Evolutionary conservation across 805 yeast genomes (phyloP), one percentile per base, ranked within the genome.

Genomic region (Debaryomyces maramus): DNA sequence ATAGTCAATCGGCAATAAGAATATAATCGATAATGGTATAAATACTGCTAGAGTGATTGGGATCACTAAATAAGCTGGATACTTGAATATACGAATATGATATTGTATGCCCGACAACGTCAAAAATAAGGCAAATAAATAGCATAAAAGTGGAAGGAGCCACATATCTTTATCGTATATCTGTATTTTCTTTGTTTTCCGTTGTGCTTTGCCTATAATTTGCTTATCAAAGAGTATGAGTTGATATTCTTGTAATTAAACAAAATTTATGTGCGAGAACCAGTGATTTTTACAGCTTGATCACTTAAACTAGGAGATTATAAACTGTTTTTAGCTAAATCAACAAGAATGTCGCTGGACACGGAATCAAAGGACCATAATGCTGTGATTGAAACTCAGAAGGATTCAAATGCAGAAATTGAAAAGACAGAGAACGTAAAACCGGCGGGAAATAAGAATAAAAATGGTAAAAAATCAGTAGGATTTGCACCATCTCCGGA

Each of bases 1-100:
- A 33, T 86, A 72, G 60, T 88, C 96, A 21, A 84, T 72, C 1
- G 96, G 95, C 15, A 87, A 70, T 5, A 88, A 66, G 35, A 83
- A 80, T 1, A 85, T 78, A 34, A 84, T 83, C 6, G 91, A 83
- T 16, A 85, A 67, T 8, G 96, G 95, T 30, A 88, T 74, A 56
- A 77, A 83, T 6, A 87, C 75, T 11, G 95, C 82, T 32, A 81
- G 48, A 6, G 75, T 63, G 18, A 82, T 54, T 1, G 82, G 73
- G 1, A 73, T 45, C 34, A 70, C 59, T 32, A 80, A 63, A 45
- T 72, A 76, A 5, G 47, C 20, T 15, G 73, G 72, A 38, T 62
- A 63, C 38, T 51, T 52, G 46, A 56, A 56, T 9, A 70, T 38
- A 32, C 62, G 62, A 29, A 70, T 67, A 45, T 70, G 65, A 39